These are phyloP conservation scores for Monoraphidium neglectum DNA, from an alignment of 139 green algal genomes.

Conservation along the genomic window DNA sequence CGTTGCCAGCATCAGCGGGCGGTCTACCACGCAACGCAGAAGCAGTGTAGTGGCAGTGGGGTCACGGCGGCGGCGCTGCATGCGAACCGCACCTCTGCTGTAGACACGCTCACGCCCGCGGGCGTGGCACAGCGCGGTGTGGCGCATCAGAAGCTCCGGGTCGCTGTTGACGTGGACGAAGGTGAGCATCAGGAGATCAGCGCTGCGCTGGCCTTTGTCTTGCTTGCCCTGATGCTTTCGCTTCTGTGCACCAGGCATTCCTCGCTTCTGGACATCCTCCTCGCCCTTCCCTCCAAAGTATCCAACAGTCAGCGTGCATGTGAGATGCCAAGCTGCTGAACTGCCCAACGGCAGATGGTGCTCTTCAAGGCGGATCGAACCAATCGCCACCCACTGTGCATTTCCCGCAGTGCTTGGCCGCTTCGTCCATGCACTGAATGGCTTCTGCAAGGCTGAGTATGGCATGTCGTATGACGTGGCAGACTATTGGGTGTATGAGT, in stretches of 20 bases:
- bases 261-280: not conserved
- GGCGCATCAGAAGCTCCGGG: conserved; percentile 27
- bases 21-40: too few species aligned
- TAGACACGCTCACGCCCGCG: not conserved
- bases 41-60: too few species aligned
- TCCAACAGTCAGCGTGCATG: not conserved
- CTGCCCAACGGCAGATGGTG: not conserved
- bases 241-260: not conserved
- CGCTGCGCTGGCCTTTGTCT: too few species aligned
- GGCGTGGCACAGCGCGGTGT: not conserved
- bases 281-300: not conserved
- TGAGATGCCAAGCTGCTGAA: not conserved
- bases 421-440: conserved; percentile 85
- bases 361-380: not conserved
- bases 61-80: too few species aligned
- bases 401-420: conserved; percentile 76
- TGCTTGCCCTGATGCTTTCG: too few species aligned
- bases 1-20: too few species aligned
- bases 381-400: not conserved
- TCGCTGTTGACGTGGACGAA: conserved; percentile 88
- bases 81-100: too few species aligned
- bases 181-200: too few species aligned
- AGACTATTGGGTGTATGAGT: conserved; percentile 92
- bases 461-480: conserved; percentile 68
- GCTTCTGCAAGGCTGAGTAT: conserved; percentile 80